Base-by-base conservation (phyloP, 2,329 filamentous ascomycete genomes). In the Penicillium nordicum region DNA sequence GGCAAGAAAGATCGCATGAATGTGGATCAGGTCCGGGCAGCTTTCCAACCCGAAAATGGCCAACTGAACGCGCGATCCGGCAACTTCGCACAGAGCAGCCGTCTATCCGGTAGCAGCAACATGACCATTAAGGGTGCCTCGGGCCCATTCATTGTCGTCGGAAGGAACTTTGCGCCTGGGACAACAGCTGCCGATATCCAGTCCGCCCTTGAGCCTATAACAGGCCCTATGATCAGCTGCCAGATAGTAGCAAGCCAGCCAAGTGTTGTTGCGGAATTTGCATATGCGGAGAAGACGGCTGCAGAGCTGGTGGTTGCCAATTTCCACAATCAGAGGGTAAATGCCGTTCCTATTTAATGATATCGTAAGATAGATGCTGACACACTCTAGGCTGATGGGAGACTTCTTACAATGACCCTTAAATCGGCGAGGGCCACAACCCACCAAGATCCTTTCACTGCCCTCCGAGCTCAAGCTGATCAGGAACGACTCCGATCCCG, bases 121-220 rank as follows among this genome's bases (percentile, higher is more conserved):
- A 76, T 86, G 57, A 82, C 73, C 67, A 86, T 87, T 57, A 79
- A 79, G 67, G 84, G 84, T 47, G 70, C 73, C 21, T 73, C 73
- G 11, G 81, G 81, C 1, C 82, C 82, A 3, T 84, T 80, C 65
- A 76, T 82, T 6, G 81, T 88, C 7, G 71, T 84, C 49, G 85
- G 83, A 7, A 80, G 79, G 67, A 87, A 87, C 71, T 87, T 88
- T 67, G 84, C 84, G 14, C 81, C 81, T n/a, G 85, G 84, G 16
- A 88, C 85, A 0, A 86, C 84, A 2, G 84, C 84, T 16, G 83
- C 82, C 27, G 85, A 88, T 63, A 87, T 88, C 44, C 82, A 86
- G 66, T 80, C 83, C 41, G 84, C 85, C 30, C 77, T 87, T 68
- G 74, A 77, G 53, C 77, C 78, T 3, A 73, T 80, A 18, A 80